Conservation (phyloP, 2,329 filamentous ascomycete species). For the Aspergillus neoniger region DNA sequence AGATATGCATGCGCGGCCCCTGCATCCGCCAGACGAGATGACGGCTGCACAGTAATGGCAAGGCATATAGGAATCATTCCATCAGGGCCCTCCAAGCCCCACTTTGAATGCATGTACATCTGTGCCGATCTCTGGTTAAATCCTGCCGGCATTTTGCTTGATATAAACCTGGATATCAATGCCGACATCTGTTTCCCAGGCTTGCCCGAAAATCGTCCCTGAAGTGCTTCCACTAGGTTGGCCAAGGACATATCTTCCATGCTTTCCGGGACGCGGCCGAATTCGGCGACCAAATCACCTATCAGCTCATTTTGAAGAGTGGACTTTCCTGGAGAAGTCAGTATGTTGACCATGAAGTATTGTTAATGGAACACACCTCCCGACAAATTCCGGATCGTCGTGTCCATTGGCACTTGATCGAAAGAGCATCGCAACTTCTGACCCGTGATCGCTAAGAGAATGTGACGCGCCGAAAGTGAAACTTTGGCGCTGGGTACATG, state of each 20-base stretch:
- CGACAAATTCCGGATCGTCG: constrained; percentile 38
- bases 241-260: constrained; percentile 42
- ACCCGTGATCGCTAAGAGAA: constrained; percentile 19
- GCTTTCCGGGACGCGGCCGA: constrained; percentile 44
- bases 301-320: constrained; percentile 50
- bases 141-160: constrained; percentile 32
- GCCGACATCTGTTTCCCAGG: constrained; percentile 33
- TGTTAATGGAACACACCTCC: constrained; percentile 11
- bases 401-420: constrained; percentile 21
- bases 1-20: constrained; percentile 25
- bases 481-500: constrained; percentile 9
- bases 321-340: constrained; percentile 37
- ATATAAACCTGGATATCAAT: constrained; percentile 33
- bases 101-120: constrained; percentile 26
- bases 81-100: constrained; percentile 29
- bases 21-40: constrained; percentile 17
- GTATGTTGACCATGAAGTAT: neutral
- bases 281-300: constrained; percentile 46
- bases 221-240: constrained; percentile 34
- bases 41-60: constrained; percentile 28
- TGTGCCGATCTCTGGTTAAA: constrained; percentile 26
- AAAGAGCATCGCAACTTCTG: constrained; percentile 22
- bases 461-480: constrained; percentile 15
- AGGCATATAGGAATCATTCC: constrained; percentile 23
- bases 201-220: constrained; percentile 32